Percentiles rank a stretch among this genome's conserved stretches.
Evolutionary conservation across 768 basidiomycete genomes (phyloP).

Genomic region (Tephrocybe rancida): DNA sequence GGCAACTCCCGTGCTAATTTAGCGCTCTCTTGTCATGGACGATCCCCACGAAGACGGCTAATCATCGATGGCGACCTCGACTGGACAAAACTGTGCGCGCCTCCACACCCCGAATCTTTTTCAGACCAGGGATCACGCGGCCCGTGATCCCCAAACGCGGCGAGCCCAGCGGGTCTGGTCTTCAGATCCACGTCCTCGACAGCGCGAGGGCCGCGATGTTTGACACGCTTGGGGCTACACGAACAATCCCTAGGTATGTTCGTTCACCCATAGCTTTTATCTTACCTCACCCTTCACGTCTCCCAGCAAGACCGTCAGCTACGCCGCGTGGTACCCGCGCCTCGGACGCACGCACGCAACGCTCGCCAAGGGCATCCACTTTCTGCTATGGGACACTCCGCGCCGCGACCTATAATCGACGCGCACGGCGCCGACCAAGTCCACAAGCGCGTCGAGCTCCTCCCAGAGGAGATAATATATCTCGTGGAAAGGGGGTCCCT

Average conservation of each 20-base stretch:
- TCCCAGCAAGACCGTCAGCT: conserved; percentile 83
- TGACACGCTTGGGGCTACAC: conserved; percentile 69
- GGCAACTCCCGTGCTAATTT: too few relatives aligned
- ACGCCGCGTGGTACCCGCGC: conserved; percentile 77
- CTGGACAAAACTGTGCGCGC: conserved; percentile 77
- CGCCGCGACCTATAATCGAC: conserved; percentile 45
- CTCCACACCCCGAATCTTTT: conserved; percentile 16
- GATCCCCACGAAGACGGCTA: conserved; percentile 38
- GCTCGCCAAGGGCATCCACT: conserved; percentile 80
- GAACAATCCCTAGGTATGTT: conserved; percentile 82
- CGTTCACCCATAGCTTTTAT: background rate
- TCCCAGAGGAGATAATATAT: conserved; percentile 96
- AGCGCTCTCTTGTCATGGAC: too few relatives aligned
- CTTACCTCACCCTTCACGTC: conserved; percentile 1
- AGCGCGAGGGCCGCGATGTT: conserved; percentile 87
- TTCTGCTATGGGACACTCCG: conserved; percentile 82
- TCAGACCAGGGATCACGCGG: conserved; percentile 44
- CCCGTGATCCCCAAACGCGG: conserved; percentile 93
- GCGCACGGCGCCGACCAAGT: conserved; percentile 41
- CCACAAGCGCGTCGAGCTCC: conserved; percentile 75
- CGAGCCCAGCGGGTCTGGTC: conserved; percentile 65
- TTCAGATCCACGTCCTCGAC: conserved; percentile 83
- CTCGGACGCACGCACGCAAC: conserved; percentile 69
- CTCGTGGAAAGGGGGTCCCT: conserved; percentile 92
- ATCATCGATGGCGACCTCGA: conserved; percentile 73